Evolutionary conservation across 164 flowering plant species (phyloP).

Genomic region (Tetrastigma voinierianum): DNA sequence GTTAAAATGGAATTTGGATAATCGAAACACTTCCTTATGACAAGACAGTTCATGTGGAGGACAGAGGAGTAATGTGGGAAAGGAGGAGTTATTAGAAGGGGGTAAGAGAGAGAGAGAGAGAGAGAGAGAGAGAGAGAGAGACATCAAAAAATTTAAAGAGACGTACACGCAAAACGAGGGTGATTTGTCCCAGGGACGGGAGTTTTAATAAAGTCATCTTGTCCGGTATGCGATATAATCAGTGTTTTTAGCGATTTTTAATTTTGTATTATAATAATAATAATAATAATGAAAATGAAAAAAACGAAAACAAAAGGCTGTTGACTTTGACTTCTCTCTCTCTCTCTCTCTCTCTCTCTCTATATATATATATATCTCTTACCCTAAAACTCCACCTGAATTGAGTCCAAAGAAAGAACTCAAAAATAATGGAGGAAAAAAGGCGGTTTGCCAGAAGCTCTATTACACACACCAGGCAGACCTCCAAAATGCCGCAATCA

Average conservation of each 20-base stretch:
- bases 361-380: no score
- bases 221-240: slow-evolving; percentile 18
- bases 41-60: no score
- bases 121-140: neutral
- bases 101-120: no score
- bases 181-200: slow-evolving; percentile 20
- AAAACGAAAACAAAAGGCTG: slow-evolving; percentile 1
- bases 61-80: no score
- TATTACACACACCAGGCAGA: no score
- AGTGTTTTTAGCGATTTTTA: no score
- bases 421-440: neutral
- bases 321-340: slow-evolving; percentile 46
- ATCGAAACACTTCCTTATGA: no score
- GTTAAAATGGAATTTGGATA: no score
- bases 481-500: slow-evolving; percentile 36
- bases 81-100: no score
- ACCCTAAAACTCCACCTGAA: no score
- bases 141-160: slow-evolving; percentile 11
- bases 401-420: neutral
- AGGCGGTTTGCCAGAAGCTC: no score
- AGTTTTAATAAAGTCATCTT: slow-evolving; percentile 9
- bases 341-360: no score
- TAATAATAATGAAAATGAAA: neutral
- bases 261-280: neutral
- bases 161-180: slow-evolving; percentile 40